Percentiles rank a stretch among this genome's conserved stretches.
phyloP scores from a whole-genome alignment of 1,139 yeast genomes.

The Pichia kudriavzevii region DNA sequence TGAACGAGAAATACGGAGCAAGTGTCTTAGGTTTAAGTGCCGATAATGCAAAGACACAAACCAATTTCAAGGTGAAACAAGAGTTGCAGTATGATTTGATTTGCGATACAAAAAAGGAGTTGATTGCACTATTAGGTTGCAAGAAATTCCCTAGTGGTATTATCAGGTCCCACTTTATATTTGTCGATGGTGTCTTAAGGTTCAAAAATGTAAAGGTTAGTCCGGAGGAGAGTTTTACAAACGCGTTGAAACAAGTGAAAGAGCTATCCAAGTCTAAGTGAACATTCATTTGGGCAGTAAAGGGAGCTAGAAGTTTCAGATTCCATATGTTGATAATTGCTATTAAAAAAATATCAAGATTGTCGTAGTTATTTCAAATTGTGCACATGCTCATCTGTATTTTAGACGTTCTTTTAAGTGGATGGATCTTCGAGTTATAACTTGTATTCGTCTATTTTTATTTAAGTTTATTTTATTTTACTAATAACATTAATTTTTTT shows the following conservation, averaged over 20 bases:
- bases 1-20: slow-evolving; percentile 38
- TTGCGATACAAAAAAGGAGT: slow-evolving; percentile 63
- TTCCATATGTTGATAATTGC: too few species aligned
- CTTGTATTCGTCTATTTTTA: too few species aligned
- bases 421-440: too few species aligned
- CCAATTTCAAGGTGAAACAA: slow-evolving; percentile 66
- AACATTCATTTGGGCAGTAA: too few species aligned
- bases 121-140: slow-evolving; percentile 75
- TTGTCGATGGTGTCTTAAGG: slow-evolving; percentile 66
- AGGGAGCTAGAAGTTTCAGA: too few species aligned
- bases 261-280: slow-evolving; percentile 3
- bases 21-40: slow-evolving; percentile 64
- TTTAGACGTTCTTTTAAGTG: too few species aligned
- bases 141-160: slow-evolving; percentile 69
- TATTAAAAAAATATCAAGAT: too few species aligned
- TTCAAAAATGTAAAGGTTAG: slow-evolving; percentile 61
- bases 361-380: too few species aligned
- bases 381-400: too few species aligned
- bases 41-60: slow-evolving; percentile 69
- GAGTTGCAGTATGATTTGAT: slow-evolving; percentile 64
- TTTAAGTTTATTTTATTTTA: too few species aligned
- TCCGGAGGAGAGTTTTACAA: slow-evolving; percentile 67
- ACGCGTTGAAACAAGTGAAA: slow-evolving; percentile 52
- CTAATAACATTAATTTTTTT: too few species aligned
- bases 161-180: slow-evolving; percentile 84